Base-by-base conservation (phyloP, 2,329 filamentous ascomycete genomes). In the Colletotrichum camelliae region DNA sequence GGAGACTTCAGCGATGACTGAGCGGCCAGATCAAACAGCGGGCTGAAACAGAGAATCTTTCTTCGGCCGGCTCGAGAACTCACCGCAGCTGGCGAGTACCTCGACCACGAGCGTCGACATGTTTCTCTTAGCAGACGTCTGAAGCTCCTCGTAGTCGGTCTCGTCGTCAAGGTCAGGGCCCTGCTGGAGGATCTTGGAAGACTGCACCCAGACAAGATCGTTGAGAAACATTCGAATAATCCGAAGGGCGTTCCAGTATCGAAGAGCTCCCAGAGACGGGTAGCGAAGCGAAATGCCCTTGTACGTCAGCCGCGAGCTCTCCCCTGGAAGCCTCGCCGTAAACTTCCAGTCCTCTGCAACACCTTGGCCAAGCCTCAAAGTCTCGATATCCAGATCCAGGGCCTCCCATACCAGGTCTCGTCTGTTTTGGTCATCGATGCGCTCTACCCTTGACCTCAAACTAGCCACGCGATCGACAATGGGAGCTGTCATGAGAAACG, bases 191-290 rank as follows among this genome's bases (percentile, higher is more conserved):
- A 70, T 24, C 7, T 65, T 61, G 2, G 74, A 52, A 43, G 61
- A 61, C 13, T 75, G 68, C 5, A 62, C 33, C 60, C 58, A 75
- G 4, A 80, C 72, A 37, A 79, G 74, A 10, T 76, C 74, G 37
- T 79, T 76, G 12, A 81, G 76, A 13, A 81, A 80, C n/a, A 79
- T 71, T 6, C 80, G 78, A 10, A 81, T 67, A 65, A 81, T 77
- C 7, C 80, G 79, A 10, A 81, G 37, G 0, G 80, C 77, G 57
- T 79, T 81, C 80, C 79, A 81, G n/a, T 79, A 67, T 35, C 80
- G 80, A 12, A 78, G 76, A 13, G 78, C 62, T n/a, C 76, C 74
- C 7, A 75, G 67, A 5, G 33, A 77, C 7, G 79, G 76, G 39
- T 82, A 81, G 5, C 58, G 70, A 21, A 79, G 76, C 7, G 79